Evolutionary conservation across 2,329 filamentous ascomycete genomes (phyloP), one percentile per base, ranked within the genome.

Genomic region (Ophiostoma sp.): DNA sequence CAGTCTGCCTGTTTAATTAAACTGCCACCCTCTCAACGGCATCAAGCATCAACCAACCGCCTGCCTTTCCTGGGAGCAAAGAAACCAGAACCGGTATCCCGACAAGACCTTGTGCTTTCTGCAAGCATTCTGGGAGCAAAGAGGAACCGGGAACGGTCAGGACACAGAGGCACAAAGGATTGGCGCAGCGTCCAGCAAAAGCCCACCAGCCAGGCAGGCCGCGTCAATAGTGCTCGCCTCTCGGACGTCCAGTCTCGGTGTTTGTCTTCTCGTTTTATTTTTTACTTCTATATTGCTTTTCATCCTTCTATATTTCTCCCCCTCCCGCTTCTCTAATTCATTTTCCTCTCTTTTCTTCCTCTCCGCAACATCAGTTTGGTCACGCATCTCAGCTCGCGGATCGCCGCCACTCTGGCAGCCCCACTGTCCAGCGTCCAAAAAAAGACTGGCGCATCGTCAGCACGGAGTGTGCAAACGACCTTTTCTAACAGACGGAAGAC

Each of bases 321-420:
- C 42, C 36, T 15, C 59, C 61, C 61, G 61, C 61, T 28, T 66
- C 61, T 45, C 39, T 28, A 4, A 11, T 17, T 69, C 31, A 48
- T n/a, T 25, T 25, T 28, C 28, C 61, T 45, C n/a, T 45, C 7
- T 3, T 22, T 69, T 11, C 36, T 45, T 25, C 31, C 28, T 59
- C n/a, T 48, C 42, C 2, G n/a, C 33, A 3, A 25, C 48, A 50
- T 19, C 70, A 50, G 3, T 8, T 55, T 31, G 15, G 28, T 28
- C 42, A 31, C 63, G 61, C 39, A 55, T 50, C 17, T 17, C 45
- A 52, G 66, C 66, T 69, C 66, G 66, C 48, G 31, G 48, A 57
- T 55, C 66, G 66, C 66, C 66, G 45, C 68, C 50, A 42, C 36
- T 31, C 64, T 57, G n/a, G 31, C 68, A 70, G 50, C 50, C 68